Conservation (phyloP, 2,329 filamentous ascomycete species). For the Ophiosphaerella herpotricha region DNA sequence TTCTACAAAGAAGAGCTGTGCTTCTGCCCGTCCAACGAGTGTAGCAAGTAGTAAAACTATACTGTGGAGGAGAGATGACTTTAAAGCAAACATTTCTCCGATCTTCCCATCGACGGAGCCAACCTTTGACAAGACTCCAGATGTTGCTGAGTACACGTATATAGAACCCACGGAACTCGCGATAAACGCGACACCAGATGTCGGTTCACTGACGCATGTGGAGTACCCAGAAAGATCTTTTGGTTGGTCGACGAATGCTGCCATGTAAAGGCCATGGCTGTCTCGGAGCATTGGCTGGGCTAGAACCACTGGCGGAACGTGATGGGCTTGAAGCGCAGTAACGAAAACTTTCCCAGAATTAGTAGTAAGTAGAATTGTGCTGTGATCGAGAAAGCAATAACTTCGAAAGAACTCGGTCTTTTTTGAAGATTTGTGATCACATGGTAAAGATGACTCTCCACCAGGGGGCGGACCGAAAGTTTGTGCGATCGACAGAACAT, state of each 20-base stretch:
- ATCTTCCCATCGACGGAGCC: constrained; percentile 44
- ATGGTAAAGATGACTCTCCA: neutral
- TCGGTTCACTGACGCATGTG: constrained; percentile 47
- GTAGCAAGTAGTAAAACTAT: constrained; percentile 44
- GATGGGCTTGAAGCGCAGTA: constrained; percentile 14
- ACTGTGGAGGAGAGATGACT: neutral
- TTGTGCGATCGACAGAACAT: constrained; percentile 23
- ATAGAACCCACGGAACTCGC: constrained; percentile 53
- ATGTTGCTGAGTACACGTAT: constrained; percentile 40
- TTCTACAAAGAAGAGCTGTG: constrained; percentile 37
- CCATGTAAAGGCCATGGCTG: constrained; percentile 14
- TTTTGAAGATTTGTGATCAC: constrained; percentile 25
- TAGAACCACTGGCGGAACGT: no score
- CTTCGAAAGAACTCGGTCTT: constrained; percentile 57
- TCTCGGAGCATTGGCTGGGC: neutral
- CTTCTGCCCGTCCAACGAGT: constrained; percentile 42
- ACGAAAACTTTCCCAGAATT: constrained; percentile 62
- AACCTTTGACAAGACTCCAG: constrained; percentile 27
- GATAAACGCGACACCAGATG: constrained; percentile 49
- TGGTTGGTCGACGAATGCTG: constrained; percentile 36
- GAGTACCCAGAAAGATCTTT: constrained; percentile 55
- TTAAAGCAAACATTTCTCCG: constrained; percentile 44
- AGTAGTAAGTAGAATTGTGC: constrained; percentile 62
- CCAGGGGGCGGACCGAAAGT: neutral
- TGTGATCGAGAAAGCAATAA: constrained; percentile 65